These are phyloP conservation scores for Vitis amurensis DNA, from an alignment of 164 flowering plant species.

Conservation along the genomic window DNA sequence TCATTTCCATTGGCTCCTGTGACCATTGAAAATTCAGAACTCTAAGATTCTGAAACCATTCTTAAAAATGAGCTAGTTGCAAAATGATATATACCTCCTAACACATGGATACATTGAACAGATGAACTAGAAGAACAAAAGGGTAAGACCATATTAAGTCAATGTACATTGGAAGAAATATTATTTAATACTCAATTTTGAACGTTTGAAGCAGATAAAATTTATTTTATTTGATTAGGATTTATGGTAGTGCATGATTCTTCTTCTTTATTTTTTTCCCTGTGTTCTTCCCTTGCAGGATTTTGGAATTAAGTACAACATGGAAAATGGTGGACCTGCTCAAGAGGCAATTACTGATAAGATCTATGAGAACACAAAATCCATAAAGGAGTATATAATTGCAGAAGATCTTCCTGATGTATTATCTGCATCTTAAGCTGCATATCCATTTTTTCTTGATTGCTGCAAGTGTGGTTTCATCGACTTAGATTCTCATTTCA, in stretches of 20 bases:
- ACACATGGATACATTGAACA: too few relatives aligned
- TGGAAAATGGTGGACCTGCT: conserved; percentile 99
- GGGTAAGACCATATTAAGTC: too few relatives aligned
- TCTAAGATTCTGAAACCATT: too few relatives aligned
- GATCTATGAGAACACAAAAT: conserved; percentile 82
- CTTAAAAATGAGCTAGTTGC: too few relatives aligned
- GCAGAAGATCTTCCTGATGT: conserved; percentile 90
- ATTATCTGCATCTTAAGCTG: conserved; percentile 17
- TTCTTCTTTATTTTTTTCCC: neutral
- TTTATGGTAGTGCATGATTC: neutral
- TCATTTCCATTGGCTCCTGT: too few relatives aligned
- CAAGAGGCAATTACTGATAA: conserved; percentile 91
- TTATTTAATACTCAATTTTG: too few relatives aligned
- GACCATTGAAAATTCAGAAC: too few relatives aligned
- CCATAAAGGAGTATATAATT: conserved; percentile 80
- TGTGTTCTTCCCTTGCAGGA: conserved; percentile 49
- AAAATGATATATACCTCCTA: too few relatives aligned
- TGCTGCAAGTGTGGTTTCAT: neutral
- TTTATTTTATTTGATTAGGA: neutral
- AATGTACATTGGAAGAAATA: too few relatives aligned
- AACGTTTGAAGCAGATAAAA: too few relatives aligned
- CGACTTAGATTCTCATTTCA: neutral
- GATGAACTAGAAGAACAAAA: too few relatives aligned
- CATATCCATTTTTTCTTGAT: neutral
- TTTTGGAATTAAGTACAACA: conserved; percentile 97